A percentile compares a stretch with the other conserved stretches of the same genome.
These are phyloP conservation scores for Cicer judaicum DNA, from an alignment of 306 rosid species.

Conservation along the genomic window DNA sequence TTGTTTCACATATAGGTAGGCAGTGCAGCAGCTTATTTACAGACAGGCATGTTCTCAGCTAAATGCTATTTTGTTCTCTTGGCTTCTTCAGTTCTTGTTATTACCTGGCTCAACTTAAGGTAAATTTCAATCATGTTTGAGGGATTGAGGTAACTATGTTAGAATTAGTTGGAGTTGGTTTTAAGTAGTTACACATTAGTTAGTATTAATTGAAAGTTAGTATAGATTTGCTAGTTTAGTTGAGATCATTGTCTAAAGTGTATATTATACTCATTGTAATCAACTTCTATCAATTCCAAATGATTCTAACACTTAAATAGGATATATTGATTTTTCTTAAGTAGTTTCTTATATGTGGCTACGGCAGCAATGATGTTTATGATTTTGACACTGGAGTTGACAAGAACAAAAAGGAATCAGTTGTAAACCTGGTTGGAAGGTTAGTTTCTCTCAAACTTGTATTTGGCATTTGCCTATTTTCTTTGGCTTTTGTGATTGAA, in stretches of 20 bases:
- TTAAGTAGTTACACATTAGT: too few species aligned
- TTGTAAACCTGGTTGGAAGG: conserved; percentile 82
- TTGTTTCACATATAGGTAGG: conserved; percentile 61
- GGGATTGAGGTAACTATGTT: background rate
- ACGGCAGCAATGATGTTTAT: conserved; percentile 80
- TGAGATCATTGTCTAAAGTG: too few species aligned
- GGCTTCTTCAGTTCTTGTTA: conserved; percentile 78
- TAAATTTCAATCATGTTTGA: conserved; percentile 27
- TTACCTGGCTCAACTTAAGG: conserved; percentile 94
- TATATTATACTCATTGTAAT: too few species aligned
- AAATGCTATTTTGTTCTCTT: conserved; percentile 62
- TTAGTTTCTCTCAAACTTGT: conserved; percentile 48
- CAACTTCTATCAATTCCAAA: too few species aligned
- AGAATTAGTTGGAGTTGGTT: too few species aligned
- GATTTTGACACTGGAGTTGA: conserved; percentile 95
- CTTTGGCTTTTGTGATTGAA: conserved; percentile 15
- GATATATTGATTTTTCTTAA: background rate
- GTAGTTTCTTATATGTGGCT: conserved; percentile 17
- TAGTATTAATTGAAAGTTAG: too few species aligned
- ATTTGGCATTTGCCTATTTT: background rate
- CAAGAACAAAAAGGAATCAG: conserved; percentile 80
- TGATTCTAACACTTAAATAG: too few species aligned
- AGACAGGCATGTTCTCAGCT: conserved; percentile 70
- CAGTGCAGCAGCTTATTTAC: conserved; percentile 80
- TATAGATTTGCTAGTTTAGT: too few species aligned